Base-by-base conservation (phyloP, 2,329 filamentous ascomycete genomes). In the Pyrenophora tritici-repentis region DNA sequence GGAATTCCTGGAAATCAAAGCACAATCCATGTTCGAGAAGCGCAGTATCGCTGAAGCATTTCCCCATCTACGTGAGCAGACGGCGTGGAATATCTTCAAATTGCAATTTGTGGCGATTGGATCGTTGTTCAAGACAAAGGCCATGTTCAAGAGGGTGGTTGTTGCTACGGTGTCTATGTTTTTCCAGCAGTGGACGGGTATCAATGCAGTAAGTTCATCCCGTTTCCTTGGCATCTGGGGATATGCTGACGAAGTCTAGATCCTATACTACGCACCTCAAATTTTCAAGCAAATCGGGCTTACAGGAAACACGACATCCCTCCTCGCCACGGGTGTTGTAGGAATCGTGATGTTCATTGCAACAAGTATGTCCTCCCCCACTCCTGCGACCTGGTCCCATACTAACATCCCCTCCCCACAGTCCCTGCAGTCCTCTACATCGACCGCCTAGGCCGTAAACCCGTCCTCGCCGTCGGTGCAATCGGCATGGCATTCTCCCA, bases 1-100 rank as follows among this genome's bases (percentile, higher is more conserved):
- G 1, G 90, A 93, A 64, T 91, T 88, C 66, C 81, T 91, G n/a
- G 89, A 93, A 68, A 92, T 93, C 74, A 89, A 90, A 70, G 88
- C 89, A 0, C 87, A 91, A 69, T 86, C 85, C 0, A 71, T 89
- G 14, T 94, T 93, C 59, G 89, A 93, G 73, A 89, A 91, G 74
- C 83, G 1, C 79, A 87, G 8, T 81, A 83, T 79, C 74, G 13
- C 76, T 0, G 85, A 88, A 55, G 79, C 86, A 18, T 91, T 89
- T 70, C 89, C 88, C 0, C 77, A 86, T 29, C 75, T 89, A 12
- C 76, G 79, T 2, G 79, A 86, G 51, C 78, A 79, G 42, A 88
- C 83, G 0, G 58, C 73, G 77, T 1, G 82, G 79, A 82, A 57
- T 86, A 88, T 68, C 80, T 74, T n/a, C 47, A 74, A 74, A 50